A percentile compares a stretch with the other conserved stretches of the same genome.
Conservation (phyloP, 805 yeast genomes). For the Saccharomycopsis malanga region DNA sequence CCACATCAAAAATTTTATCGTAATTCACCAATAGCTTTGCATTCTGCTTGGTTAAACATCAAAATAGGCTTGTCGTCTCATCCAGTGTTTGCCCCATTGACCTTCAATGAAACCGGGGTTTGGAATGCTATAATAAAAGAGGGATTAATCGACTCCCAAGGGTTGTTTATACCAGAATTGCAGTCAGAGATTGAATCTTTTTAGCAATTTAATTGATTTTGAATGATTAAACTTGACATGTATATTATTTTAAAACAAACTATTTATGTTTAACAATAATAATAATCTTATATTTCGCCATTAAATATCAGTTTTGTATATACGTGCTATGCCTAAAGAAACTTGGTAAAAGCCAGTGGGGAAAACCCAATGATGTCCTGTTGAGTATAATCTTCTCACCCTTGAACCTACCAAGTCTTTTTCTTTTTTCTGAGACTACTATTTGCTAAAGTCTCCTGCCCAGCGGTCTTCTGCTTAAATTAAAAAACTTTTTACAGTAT, state of each 20-base stretch:
- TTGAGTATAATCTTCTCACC: too few species aligned
- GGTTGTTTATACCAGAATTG: neutral
- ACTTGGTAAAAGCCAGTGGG: too few species aligned
- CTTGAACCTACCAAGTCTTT: too few species aligned
- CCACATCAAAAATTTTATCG: neutral
- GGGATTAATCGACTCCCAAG: neutral
- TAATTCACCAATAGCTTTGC: slow-evolving; percentile 31
- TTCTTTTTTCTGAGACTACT: too few species aligned
- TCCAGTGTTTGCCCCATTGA: slow-evolving; percentile 16
- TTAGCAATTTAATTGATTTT: too few species aligned
- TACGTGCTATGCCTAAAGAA: too few species aligned
- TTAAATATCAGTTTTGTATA: too few species aligned
- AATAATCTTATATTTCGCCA: too few species aligned
- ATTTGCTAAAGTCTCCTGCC: too few species aligned
- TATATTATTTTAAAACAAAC: neutral
- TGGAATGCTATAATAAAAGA: slow-evolving; percentile 5
- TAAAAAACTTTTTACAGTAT: too few species aligned
- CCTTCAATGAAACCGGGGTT: slow-evolving; percentile 10
- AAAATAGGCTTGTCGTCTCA: slow-evolving; percentile 28
- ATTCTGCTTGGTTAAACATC: slow-evolving; percentile 31
- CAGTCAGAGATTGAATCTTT: neutral
- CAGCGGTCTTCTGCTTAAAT: too few species aligned
- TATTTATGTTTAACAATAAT: neutral
- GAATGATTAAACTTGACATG: neutral
- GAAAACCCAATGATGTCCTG: too few species aligned